Conservation (phyloP, 1,284 basidiomycete species). For the Coniferiporia weirii region DNA sequence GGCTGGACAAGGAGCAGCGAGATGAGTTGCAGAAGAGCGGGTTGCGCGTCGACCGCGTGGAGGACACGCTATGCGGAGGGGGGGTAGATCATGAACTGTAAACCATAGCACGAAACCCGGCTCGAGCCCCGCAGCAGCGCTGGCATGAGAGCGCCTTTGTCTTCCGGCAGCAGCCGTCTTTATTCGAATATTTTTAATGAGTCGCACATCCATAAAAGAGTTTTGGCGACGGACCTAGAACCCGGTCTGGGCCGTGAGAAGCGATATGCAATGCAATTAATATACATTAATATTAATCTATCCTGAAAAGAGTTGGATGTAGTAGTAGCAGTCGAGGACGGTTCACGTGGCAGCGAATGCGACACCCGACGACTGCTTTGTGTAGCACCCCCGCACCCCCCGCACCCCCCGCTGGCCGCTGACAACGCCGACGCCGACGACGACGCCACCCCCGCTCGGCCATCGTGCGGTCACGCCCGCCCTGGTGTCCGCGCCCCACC, state of each 20-base stretch:
- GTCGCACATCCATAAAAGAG: too few species aligned
- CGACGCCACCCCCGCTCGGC: neutral
- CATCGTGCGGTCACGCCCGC: too few species aligned
- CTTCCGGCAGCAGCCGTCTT: too few species aligned
- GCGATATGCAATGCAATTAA: neutral
- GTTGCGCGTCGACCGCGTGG: constrained; percentile 20
- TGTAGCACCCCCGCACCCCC: neutral
- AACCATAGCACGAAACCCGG: too few species aligned
- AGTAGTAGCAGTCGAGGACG: neutral
- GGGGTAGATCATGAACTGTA: constrained; percentile 3
- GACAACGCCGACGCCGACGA: neutral
- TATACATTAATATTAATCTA: too few species aligned
- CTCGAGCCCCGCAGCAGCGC: too few species aligned
- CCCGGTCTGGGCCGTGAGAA: neutral
- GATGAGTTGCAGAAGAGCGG: constrained; percentile 27
- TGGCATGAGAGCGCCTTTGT: too few species aligned
- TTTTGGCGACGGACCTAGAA: too few species aligned
- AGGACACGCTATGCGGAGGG: constrained; percentile 19
- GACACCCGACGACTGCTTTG: neutral
- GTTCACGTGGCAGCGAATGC: neutral
- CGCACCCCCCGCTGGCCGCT: neutral
- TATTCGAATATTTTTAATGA: too few species aligned
- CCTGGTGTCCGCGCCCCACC: too few species aligned
- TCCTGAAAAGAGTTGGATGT: too few species aligned
- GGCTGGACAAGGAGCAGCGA: constrained; percentile 34